A percentile compares a stretch with the other conserved stretches of the same genome.
phyloP scores from a whole-genome alignment of 2,329 filamentous ascomycete species.

The Alternaria viburni region DNA sequence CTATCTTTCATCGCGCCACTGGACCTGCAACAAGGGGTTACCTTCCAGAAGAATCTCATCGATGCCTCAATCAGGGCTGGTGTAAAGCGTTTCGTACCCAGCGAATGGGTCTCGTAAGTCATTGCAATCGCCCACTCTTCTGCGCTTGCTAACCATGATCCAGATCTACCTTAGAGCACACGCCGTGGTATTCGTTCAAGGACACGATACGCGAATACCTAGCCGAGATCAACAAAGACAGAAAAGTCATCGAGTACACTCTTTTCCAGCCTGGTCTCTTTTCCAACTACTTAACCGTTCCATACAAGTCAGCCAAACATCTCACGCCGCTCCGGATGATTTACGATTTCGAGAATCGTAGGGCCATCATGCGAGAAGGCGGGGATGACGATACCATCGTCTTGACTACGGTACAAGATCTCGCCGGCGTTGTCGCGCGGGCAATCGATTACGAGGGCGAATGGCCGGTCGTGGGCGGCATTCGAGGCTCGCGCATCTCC shows the following conservation, averaged over 20 bases:
- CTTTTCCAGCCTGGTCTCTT: constrained; percentile 62
- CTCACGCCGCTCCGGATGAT: constrained; percentile 30
- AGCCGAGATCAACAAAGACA: constrained; percentile 56
- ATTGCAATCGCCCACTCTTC: neutral
- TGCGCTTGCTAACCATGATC: neutral
- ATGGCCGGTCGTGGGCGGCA: constrained; percentile 29
- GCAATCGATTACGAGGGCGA: constrained; percentile 26
- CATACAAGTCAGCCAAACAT: constrained; percentile 55
- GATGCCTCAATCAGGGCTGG: constrained; percentile 28
- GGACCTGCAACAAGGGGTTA: constrained; percentile 13
- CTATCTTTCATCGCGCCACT: constrained; percentile 58
- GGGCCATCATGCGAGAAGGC: constrained; percentile 12
- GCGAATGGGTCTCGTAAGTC: constrained; percentile 33
- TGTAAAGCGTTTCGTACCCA: constrained; percentile 33
- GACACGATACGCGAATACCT: constrained; percentile 56
- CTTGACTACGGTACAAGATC: constrained; percentile 26
- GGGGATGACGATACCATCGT: constrained; percentile 44
- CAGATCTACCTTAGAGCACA: constrained; percentile 17
- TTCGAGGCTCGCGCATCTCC: constrained; percentile 15
- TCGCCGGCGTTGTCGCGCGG: constrained; percentile 19
- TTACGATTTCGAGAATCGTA: neutral
- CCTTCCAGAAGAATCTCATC: constrained; percentile 25
- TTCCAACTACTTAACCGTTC: constrained; percentile 59
- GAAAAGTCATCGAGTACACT: constrained; percentile 60
- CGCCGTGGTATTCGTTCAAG: constrained; percentile 61